Percentiles rank a stretch among this genome's conserved stretches.
These are phyloP conservation scores for Curvularia eragrostidis DNA, from an alignment of 2,329 filamentous ascomycete genomes.

Conservation along the genomic window DNA sequence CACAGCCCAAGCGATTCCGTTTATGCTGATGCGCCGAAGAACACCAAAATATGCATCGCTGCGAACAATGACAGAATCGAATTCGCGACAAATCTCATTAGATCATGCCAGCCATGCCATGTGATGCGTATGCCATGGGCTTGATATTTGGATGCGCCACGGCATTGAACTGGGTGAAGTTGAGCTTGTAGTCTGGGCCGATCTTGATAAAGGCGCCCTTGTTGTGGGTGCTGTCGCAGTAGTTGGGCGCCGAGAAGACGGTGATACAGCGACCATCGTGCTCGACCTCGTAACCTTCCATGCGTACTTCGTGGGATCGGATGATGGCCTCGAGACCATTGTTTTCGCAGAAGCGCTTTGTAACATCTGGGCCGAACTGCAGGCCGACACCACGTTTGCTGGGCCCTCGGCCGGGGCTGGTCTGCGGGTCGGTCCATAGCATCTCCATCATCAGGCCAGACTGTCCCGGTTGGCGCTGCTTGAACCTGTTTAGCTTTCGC, in stretches of 20 bases:
- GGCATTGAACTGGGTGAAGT: conserved; percentile 93
- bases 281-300: conserved; percentile 99
- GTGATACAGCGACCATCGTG: conserved; percentile 96
- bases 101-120: conserved; percentile 79
- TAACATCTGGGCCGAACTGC: conserved; percentile 96
- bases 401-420: conserved; percentile 82
- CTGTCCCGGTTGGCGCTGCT: conserved; percentile 91
- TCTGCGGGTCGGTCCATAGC: conserved; percentile 98
- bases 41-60: conserved; percentile 49
- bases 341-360: conserved; percentile 93
- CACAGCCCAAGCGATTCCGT: conserved; percentile 25
- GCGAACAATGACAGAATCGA: conserved; percentile 29
- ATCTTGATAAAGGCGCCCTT: conserved; percentile 99
- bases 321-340: conserved; percentile 96
- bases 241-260: conserved; percentile 97
- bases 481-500: conserved; percentile 87
- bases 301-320: conserved; percentile 95
- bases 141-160: conserved; percentile 95
- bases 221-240: conserved; percentile 98
- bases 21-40: conserved; percentile 45
- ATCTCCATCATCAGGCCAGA: conserved; percentile 99
- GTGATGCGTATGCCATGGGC: conserved; percentile 90
- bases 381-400: conserved; percentile 96
- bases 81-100: conserved; percentile 46
- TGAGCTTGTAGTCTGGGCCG: conserved; percentile 85